A percentile compares a stretch with the other conserved stretches of the same genome.
These are phyloP conservation scores for Saccharomyces paradoxus DNA, from an alignment of 805 yeast genomes.

Conservation along the genomic window DNA sequence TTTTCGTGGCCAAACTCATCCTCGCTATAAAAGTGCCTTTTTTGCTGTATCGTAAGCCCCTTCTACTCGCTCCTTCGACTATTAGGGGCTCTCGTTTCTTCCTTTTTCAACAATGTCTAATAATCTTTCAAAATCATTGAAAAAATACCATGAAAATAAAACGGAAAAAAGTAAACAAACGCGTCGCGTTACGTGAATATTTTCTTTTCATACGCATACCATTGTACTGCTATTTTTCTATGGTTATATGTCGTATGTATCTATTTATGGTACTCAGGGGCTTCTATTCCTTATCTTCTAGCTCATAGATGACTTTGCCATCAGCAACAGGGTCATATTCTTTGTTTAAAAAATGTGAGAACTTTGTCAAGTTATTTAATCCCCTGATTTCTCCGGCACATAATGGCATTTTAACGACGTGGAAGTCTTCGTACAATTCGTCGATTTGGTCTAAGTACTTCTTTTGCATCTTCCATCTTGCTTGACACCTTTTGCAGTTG, in stretches of 20 bases:
- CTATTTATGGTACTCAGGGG: not conserved
- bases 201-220: not conserved
- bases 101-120: not conserved
- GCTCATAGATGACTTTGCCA: constrained; percentile 30
- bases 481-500: constrained; percentile 78
- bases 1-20: constrained; percentile 5
- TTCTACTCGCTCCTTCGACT: not conserved
- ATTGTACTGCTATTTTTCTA: not conserved
- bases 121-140: not conserved
- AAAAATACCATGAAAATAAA: not conserved
- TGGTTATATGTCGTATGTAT: not conserved
- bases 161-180: not conserved
- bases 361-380: constrained; percentile 69
- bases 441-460: constrained; percentile 92
- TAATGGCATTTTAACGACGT: constrained; percentile 89
- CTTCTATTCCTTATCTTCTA: constrained; percentile 25
- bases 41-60: not conserved
- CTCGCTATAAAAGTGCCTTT: not conserved
- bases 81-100: not conserved
- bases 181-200: not conserved
- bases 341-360: constrained; percentile 69
- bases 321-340: constrained; percentile 69
- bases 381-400: constrained; percentile 95
- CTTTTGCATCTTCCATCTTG: constrained; percentile 92
- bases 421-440: constrained; percentile 95